Evolutionary conservation across 2,329 filamentous ascomycete species (phyloP).

Genomic region (Colletotrichum gigasporum): DNA sequence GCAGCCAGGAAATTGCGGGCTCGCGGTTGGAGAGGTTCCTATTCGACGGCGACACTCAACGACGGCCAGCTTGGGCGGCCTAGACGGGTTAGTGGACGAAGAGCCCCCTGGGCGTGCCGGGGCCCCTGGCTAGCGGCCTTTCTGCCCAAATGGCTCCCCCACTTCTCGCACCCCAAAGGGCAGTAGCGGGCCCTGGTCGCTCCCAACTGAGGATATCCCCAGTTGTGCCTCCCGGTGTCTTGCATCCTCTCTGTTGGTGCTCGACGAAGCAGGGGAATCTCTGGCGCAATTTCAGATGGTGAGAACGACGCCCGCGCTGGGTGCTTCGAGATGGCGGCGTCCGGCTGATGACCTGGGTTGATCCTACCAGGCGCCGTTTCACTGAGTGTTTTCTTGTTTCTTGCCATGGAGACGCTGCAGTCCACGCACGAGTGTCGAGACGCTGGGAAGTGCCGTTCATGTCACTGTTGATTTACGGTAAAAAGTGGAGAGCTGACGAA

Average conservation of each 20-base stretch:
- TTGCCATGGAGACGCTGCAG: not conserved
- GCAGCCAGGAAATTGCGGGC: constrained; percentile 30
- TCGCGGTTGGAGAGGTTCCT: constrained; percentile 17
- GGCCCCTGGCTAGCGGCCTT: constrained; percentile 12
- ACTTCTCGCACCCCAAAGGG: constrained; percentile 11
- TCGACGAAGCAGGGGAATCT: not conserved
- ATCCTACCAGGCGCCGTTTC: constrained; percentile 10
- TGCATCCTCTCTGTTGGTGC: constrained; percentile 14
- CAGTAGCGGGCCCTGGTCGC: constrained; percentile 10
- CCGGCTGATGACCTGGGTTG: not conserved
- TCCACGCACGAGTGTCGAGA: not conserved
- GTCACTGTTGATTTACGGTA: not conserved
- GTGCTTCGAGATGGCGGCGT: not conserved
- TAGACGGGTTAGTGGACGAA: constrained; percentile 14
- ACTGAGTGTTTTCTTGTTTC: constrained; percentile 23
- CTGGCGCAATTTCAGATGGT: not conserved
- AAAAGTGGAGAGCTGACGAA: constrained; percentile 22
- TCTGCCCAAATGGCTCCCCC: constrained; percentile 10
- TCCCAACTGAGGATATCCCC: constrained; percentile 16
- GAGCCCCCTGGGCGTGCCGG: not conserved
- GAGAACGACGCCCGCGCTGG: not conserved
- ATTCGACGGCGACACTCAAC: constrained; percentile 14
- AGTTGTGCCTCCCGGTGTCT: constrained; percentile 5
- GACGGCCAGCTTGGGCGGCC: not conserved
- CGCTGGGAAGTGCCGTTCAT: not conserved